Evolutionary conservation across 257 asterid genomes (phyloP).

Genomic region (Eucommia ulmoides): DNA sequence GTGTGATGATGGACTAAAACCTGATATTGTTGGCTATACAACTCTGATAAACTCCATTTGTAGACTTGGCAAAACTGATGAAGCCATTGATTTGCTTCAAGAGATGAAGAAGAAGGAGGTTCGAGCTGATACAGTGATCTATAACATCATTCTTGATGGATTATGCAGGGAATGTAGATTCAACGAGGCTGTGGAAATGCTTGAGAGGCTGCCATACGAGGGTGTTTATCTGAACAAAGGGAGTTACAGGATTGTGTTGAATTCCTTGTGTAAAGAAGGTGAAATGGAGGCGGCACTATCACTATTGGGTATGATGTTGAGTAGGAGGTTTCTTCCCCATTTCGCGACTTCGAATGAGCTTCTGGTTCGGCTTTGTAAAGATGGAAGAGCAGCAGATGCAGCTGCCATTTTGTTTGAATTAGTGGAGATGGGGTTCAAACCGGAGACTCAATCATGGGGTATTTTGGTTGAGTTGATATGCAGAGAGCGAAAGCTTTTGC

Average conservation of each 20-base stretch:
- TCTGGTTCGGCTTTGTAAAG: conserved; percentile 52
- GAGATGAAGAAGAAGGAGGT: conserved; percentile 60
- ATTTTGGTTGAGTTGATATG: conserved; percentile 42
- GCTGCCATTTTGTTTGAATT: conserved; percentile 38
- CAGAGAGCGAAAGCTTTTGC: conserved; percentile 74
- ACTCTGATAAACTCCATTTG: conserved; percentile 55
- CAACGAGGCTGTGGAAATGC: conserved; percentile 66
- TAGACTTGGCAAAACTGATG: conserved; percentile 41
- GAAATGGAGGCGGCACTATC: conserved; percentile 48
- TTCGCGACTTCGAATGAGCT: conserved; percentile 76
- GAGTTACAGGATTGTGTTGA: conserved; percentile 80
- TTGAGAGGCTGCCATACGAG: conserved; percentile 52
- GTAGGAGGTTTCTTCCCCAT: conserved; percentile 74
- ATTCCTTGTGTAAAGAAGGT: conserved; percentile 56
- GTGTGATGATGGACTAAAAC: conserved; percentile 43
- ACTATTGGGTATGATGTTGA: conserved; percentile 56
- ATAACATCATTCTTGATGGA: conserved; percentile 72
- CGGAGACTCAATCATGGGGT: conserved; percentile 63
- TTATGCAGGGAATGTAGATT: conserved; percentile 51
- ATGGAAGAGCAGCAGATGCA: conserved; percentile 62
- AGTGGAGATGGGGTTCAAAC: conserved; percentile 50
- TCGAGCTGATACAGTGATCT: conserved; percentile 63
- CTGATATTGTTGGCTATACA: conserved; percentile 60
- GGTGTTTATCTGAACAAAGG: conserved; percentile 67
- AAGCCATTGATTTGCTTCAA: conserved; percentile 61